These are phyloP conservation scores for Gossypioides kirkii DNA, from an alignment of 345 rosid genomes.

Conservation along the genomic window DNA sequence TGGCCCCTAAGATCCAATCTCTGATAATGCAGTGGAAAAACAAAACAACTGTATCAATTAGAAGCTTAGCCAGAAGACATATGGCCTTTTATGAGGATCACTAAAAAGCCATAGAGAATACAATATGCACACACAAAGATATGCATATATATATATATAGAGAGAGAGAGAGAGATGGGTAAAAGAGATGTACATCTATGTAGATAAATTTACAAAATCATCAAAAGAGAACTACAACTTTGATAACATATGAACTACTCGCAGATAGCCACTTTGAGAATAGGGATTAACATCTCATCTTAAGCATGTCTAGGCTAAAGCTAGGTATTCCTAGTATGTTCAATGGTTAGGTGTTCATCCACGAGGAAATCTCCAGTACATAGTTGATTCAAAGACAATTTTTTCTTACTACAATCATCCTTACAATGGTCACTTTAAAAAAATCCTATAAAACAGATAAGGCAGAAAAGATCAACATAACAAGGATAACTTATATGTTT, in stretches of 20 bases:
- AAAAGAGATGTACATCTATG: background rate
- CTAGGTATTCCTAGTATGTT: background rate
- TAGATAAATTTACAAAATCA: background rate
- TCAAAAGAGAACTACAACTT: background rate
- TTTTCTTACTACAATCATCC: background rate
- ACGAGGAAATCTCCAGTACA: background rate
- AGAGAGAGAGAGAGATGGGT: background rate
- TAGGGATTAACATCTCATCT: background rate
- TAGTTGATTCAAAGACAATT: background rate
- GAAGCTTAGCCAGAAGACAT: slow-evolving; percentile 10
- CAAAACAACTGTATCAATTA: background rate
- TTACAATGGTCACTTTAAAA: background rate
- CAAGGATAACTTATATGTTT: background rate
- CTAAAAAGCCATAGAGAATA: background rate
- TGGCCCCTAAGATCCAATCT: slow-evolving; percentile 98
- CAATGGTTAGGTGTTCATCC: background rate
- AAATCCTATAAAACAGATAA: background rate
- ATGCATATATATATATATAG: no score
- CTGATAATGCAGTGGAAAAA: slow-evolving; percentile 35
- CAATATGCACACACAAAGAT: background rate
- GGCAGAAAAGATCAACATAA: background rate
- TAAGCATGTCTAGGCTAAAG: background rate
- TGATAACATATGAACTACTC: background rate
- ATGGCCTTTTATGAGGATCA: slow-evolving; percentile 1
- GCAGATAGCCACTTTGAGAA: background rate